A percentile compares a stretch with the other conserved stretches of the same genome.
Evolutionary conservation across 768 basidiomycete species (phyloP).

Genomic region (Trametopsis cervina): DNA sequence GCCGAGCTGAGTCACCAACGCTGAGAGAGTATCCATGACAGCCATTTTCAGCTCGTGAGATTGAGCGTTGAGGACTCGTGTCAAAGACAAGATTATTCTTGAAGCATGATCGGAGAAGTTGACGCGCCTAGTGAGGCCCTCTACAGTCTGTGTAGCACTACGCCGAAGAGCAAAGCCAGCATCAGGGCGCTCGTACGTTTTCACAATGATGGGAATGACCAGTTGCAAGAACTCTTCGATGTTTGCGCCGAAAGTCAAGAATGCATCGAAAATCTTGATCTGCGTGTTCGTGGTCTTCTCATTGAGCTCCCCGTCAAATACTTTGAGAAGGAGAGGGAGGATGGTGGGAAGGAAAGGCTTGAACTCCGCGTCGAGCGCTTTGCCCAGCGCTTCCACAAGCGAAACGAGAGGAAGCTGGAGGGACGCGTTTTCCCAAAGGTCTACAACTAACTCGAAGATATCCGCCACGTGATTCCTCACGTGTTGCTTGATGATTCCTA

Average conservation of each 20-base stretch:
- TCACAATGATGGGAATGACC: constrained; percentile 90
- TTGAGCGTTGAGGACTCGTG: constrained; percentile 70
- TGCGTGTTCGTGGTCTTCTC: constrained; percentile 76
- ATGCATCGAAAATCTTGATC: constrained; percentile 90
- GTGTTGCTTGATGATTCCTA: constrained; percentile 96
- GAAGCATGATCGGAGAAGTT: constrained; percentile 98
- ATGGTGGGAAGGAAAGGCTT: constrained; percentile 91
- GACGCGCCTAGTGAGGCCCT: constrained; percentile 82
- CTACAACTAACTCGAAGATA: constrained; percentile 77
- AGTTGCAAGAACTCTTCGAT: constrained; percentile 98
- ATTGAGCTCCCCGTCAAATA: constrained; percentile 82
- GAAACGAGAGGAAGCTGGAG: constrained; percentile 90
- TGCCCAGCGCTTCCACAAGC: constrained; percentile 87
- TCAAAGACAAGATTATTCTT: constrained; percentile 91
- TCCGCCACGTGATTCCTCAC: constrained; percentile 87
- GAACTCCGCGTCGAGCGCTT: constrained; percentile 94
- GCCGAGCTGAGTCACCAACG: constrained; percentile 87
- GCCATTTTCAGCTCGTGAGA: constrained; percentile 77
- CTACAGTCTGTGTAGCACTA: constrained; percentile 86
- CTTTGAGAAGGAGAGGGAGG: constrained; percentile 82
- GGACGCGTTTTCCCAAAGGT: constrained; percentile 81
- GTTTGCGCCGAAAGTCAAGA: constrained; percentile 91
- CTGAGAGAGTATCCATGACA: constrained; percentile 91
- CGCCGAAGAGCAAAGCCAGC: constrained; percentile 71
- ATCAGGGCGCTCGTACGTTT: constrained; percentile 80